Conservation (phyloP, 2,329 filamentous ascomycete species). For the Aspergillus tanneri region DNA sequence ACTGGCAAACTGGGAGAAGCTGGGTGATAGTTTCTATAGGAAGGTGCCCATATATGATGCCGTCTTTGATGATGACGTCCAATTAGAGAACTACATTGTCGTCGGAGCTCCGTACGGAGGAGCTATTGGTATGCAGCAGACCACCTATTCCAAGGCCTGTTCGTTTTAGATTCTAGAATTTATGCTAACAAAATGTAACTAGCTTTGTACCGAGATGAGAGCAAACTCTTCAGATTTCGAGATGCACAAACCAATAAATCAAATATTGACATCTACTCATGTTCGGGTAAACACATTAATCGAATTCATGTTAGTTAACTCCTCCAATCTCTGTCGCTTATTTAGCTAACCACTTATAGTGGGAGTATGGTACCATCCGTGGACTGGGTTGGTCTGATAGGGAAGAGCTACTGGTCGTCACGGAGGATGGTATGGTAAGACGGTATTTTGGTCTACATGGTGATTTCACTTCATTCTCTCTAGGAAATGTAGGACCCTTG, state of each 20-base stretch:
- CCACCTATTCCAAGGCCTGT: background rate
- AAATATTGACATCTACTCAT: constrained; percentile 91
- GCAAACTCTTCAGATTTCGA: constrained; percentile 76
- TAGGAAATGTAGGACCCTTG: constrained; percentile 65
- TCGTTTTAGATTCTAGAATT: constrained; percentile 5
- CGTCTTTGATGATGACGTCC: constrained; percentile 87
- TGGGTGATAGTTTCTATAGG: constrained; percentile 92
- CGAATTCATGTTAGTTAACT: constrained; percentile 61
- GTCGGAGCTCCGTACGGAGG: constrained; percentile 90
- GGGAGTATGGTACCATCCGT: constrained; percentile 85
- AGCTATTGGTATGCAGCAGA: constrained; percentile 69
- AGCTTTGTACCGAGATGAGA: constrained; percentile 88
- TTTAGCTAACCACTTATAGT: constrained; percentile 48
- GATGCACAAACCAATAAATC: constrained; percentile 71
- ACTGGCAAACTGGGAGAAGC: constrained; percentile 88
- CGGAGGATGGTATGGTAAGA: constrained; percentile 83
- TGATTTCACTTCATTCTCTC: constrained; percentile 90
- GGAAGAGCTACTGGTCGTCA: constrained; percentile 84
- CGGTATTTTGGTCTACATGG: constrained; percentile 90
- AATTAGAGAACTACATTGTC: constrained; percentile 92
- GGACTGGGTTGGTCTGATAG: constrained; percentile 96
- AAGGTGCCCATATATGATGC: constrained; percentile 91
- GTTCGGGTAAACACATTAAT: constrained; percentile 81
- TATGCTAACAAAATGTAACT: background rate
- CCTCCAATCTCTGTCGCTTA: background rate